A percentile compares a stretch with the other conserved stretches of the same genome.
Conservation (phyloP, 352 stramenopile species). For the Hyphochytrium catenoides region DNA sequence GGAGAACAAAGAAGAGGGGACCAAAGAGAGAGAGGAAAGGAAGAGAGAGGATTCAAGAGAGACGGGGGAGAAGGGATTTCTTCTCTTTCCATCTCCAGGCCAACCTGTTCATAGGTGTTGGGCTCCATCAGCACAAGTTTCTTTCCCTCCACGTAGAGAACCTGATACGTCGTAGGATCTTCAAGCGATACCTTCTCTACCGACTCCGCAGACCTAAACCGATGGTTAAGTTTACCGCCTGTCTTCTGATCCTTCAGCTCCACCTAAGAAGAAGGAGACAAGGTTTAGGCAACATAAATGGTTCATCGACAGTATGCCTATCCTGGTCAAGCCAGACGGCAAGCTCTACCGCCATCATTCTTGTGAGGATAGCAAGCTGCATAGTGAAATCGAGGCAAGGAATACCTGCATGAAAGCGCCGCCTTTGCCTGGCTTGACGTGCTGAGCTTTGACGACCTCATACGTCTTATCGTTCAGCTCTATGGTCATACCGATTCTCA, state of each 20-base stretch:
- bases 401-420: slow-evolving; percentile 42
- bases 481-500: slow-evolving; percentile 46
- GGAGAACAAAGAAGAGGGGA: too few species aligned
- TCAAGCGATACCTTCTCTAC: slow-evolving; percentile 45
- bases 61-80: too few species aligned
- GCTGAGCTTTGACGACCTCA: slow-evolving; percentile 48
- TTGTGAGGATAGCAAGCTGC: too few species aligned
- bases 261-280: slow-evolving; percentile 14
- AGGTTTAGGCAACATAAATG: too few species aligned
- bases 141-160: slow-evolving; percentile 42
- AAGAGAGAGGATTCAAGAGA: too few species aligned
- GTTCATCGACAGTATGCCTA: too few species aligned
- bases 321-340: too few species aligned
- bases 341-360: too few species aligned
- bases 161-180: slow-evolving; percentile 43
- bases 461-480: slow-evolving; percentile 58
- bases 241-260: slow-evolving; percentile 65
- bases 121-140: slow-evolving; percentile 61
- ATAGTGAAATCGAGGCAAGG: background rate
- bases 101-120: slow-evolving; percentile 50
- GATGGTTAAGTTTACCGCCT: slow-evolving; percentile 44
- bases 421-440: slow-evolving; percentile 56
- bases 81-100: too few species aligned
- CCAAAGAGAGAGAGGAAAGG: too few species aligned
- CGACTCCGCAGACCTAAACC: slow-evolving; percentile 45